A percentile compares a stretch with the other conserved stretches of the same genome.
Conservation (phyloP, 106 monocot species). For the Acorus calamus region DNA sequence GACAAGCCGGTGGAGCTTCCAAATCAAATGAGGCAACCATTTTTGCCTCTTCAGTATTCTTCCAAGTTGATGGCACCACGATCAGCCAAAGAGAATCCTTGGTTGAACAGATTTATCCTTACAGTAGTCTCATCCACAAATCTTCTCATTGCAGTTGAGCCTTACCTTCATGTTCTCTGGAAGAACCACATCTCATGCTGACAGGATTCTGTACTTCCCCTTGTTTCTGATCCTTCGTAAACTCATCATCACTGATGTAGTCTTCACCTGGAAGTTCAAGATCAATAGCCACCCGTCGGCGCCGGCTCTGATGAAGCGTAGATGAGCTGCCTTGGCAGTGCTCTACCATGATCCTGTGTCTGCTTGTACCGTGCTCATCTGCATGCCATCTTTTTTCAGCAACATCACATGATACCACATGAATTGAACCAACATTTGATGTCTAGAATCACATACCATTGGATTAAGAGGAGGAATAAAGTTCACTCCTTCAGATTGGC, state of each 20-base stretch:
- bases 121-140: neutral
- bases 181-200: neutral
- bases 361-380: no score
- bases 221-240: neutral
- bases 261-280: constrained; percentile 4
- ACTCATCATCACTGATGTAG: constrained; percentile 1
- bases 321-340: no score
- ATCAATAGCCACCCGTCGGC: neutral
- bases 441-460: no score
- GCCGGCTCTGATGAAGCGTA: no score
- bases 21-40: neutral
- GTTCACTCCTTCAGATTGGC: no score
- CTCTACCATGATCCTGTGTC: no score
- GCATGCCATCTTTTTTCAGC: no score
- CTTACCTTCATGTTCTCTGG: neutral
- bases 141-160: neutral
- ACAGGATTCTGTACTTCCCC: neutral
- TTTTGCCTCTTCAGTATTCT: constrained; percentile 14
- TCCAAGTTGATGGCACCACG: constrained; percentile 32
- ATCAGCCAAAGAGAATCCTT: neutral
- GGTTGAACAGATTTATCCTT: neutral
- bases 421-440: no score
- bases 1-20: neutral
- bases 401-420: no score
- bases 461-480: no score